Evolutionary conservation across 2,329 filamentous ascomycete species (phyloP).

Genomic region (Macroventuria anomochaeta): DNA sequence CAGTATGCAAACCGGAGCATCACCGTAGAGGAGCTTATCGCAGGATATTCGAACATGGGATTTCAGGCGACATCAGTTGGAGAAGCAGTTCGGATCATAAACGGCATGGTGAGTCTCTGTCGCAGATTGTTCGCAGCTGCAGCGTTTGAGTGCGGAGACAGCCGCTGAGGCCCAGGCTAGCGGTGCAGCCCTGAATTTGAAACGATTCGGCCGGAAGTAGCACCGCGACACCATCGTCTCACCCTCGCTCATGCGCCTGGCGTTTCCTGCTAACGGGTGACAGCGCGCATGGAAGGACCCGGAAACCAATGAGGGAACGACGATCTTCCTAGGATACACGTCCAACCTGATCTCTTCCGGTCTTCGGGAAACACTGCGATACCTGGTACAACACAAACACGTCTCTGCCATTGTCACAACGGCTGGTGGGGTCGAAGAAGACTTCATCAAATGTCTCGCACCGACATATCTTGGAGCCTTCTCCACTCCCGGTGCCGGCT

Average conservation of each 20-base stretch:
- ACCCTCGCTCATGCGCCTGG: constrained; percentile 25
- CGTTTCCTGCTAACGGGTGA: constrained; percentile 37
- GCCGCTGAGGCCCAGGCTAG: constrained; percentile 28
- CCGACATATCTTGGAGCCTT: constrained; percentile 94
- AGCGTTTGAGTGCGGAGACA: constrained; percentile 27
- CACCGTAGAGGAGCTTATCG: constrained; percentile 83
- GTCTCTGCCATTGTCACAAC: constrained; percentile 94
- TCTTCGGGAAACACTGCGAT: constrained; percentile 87
- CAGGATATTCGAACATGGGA: constrained; percentile 84
- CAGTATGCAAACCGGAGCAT: constrained; percentile 74
- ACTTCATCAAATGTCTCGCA: constrained; percentile 97
- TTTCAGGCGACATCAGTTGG: constrained; percentile 82
- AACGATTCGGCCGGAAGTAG: constrained; percentile 44
- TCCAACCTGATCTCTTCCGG: constrained; percentile 98
- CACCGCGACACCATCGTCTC: constrained; percentile 30
- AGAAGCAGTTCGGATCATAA: constrained; percentile 89
- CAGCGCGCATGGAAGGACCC: constrained; percentile 81
- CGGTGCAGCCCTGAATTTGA: constrained; percentile 34
- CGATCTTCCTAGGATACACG: constrained; percentile 96
- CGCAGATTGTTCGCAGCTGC: constrained; percentile 19
- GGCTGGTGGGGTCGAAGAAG: constrained; percentile 93
- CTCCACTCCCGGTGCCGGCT: constrained; percentile 73
- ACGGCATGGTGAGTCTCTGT: constrained; percentile 77
- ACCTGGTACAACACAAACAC: constrained; percentile 90
- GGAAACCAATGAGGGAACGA: constrained; percentile 79